Conservation (phyloP, 2,329 filamentous ascomycete species). For the Pseudocercospora vitis region DNA sequence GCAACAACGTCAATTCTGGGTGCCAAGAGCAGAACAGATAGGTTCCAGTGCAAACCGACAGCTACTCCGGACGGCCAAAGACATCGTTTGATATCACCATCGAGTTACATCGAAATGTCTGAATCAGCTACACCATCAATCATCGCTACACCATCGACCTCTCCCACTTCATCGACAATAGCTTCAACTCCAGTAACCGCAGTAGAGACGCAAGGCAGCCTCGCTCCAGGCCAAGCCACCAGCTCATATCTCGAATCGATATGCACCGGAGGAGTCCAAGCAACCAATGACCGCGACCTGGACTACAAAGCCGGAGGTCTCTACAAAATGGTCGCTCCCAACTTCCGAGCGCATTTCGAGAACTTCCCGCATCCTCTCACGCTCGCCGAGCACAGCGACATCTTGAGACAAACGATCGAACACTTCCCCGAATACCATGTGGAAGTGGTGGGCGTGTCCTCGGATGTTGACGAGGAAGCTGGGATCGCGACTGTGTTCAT, state of each 20-base stretch:
- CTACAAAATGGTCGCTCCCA: slow-evolving; percentile 14
- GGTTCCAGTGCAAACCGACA: neutral
- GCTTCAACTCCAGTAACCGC: neutral
- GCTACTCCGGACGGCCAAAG: neutral
- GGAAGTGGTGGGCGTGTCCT: slow-evolving; percentile 8
- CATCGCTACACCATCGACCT: neutral
- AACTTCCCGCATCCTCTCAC: slow-evolving; percentile 18
- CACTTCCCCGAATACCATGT: slow-evolving; percentile 14
- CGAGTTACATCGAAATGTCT: neutral
- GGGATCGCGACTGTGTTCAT: slow-evolving; percentile 14
- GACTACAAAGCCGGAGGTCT: slow-evolving; percentile 12
- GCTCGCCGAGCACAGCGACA: slow-evolving; percentile 10
- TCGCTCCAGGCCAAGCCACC: slow-evolving; percentile 7
- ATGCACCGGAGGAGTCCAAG: slow-evolving; percentile 10
- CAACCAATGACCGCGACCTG: slow-evolving; percentile 16
- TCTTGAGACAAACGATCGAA: slow-evolving; percentile 14
- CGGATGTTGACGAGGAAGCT: slow-evolving; percentile 15
- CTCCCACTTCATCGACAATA: neutral
- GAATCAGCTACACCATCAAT: neutral
- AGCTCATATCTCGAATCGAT: slow-evolving; percentile 17
- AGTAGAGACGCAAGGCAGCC: neutral
- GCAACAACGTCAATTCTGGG: neutral
- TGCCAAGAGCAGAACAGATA: neutral
- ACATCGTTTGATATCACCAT: neutral
- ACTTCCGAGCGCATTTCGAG: slow-evolving; percentile 18